A percentile compares a stretch with the other conserved stretches of the same genome.
phyloP scores from a whole-genome alignment of 306 rosid genomes.

The Malus sylvestris region DNA sequence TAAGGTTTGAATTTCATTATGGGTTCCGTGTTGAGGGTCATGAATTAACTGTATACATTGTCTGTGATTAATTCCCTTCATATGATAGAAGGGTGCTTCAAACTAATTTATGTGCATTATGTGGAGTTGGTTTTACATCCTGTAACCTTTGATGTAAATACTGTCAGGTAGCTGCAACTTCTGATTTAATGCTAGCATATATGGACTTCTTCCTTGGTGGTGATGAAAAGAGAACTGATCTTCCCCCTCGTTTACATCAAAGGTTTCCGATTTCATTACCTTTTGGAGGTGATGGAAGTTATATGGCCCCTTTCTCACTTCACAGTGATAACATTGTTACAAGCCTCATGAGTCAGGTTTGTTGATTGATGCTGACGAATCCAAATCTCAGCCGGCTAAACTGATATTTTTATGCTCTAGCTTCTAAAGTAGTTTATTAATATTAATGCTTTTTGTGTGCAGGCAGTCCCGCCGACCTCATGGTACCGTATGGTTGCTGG shows the following conservation, averaged over 20 bases:
- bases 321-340: constrained; percentile 87
- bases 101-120: neutral
- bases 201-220: constrained; percentile 97
- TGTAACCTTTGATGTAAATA: constrained; percentile 8
- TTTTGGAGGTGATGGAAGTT: constrained; percentile 98
- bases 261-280: constrained; percentile 79
- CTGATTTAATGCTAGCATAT: constrained; percentile 93
- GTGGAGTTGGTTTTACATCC: neutral
- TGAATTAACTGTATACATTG: neutral
- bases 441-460: constrained; percentile 16
- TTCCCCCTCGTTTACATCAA: constrained; percentile 76
- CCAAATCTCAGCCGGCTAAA: neutral
- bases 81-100: neutral
- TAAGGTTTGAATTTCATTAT: constrained; percentile 50
- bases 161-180: constrained; percentile 80
- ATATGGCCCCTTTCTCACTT: constrained; percentile 88
- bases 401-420: neutral
- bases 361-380: constrained; percentile 24
- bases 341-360: constrained; percentile 97
- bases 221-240: constrained; percentile 92
- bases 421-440: neutral
- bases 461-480: constrained; percentile 87
- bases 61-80: neutral
- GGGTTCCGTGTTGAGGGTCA: neutral
- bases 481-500: constrained; percentile 98